phyloP scores from a whole-genome alignment of 2,329 filamentous ascomycete species.

The Chrysoporthe puriensis region DNA sequence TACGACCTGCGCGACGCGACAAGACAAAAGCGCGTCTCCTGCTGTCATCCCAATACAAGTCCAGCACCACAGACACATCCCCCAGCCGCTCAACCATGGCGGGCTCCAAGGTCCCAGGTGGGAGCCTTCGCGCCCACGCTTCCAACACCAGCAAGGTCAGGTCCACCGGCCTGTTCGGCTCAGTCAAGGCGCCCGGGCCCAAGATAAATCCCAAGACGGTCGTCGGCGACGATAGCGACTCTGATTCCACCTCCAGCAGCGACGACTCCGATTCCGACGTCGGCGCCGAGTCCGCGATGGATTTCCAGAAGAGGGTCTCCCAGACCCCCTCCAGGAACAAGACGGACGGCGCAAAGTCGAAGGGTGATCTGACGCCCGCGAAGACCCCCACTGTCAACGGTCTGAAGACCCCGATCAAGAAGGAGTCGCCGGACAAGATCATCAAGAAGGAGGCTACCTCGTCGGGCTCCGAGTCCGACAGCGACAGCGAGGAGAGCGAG shows the following conservation, averaged over 20 bases:
- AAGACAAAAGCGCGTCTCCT: not conserved
- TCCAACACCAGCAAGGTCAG: conserved; percentile 26
- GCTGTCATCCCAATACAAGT: not conserved
- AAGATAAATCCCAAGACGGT: conserved; percentile 42
- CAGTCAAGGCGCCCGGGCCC: conserved; percentile 32
- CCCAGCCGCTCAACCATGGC: conserved; percentile 18
- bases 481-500: conserved; percentile 14
- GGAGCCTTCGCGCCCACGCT: conserved; percentile 27
- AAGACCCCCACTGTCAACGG: conserved; percentile 28
- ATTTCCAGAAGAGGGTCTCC: conserved; percentile 41
- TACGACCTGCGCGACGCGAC: conserved; percentile 5
- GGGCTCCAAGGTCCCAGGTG: conserved; percentile 21
- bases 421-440: conserved; percentile 18
- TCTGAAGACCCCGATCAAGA: conserved; percentile 18
- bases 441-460: conserved; percentile 31
- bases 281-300: conserved; percentile 35
- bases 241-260: conserved; percentile 34
- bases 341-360: conserved; percentile 7
- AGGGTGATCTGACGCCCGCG: conserved; percentile 14
- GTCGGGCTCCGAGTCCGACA: conserved; percentile 15
- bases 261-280: conserved; percentile 40
- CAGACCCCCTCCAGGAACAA: conserved; percentile 29
- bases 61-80: not conserved
- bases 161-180: conserved; percentile 1
- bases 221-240: conserved; percentile 28